A percentile compares a stretch with the other conserved stretches of the same genome.
These are phyloP conservation scores for Tricholoma sp. DNA, from an alignment of 768 basidiomycete species.

Conservation along the genomic window DNA sequence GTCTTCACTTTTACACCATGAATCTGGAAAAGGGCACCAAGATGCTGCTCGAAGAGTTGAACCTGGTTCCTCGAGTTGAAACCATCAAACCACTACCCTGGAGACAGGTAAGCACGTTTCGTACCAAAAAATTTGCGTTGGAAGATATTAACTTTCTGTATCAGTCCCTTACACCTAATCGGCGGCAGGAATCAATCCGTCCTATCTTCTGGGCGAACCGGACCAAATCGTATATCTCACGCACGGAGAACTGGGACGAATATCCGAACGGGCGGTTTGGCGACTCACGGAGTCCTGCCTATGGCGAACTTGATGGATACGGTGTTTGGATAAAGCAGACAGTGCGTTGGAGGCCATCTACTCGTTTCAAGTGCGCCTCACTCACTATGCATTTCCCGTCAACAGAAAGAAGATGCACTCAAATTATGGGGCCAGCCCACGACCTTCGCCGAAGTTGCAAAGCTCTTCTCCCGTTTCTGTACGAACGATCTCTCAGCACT, in stretches of 20 bases:
- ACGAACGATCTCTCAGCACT: slow-evolving; percentile 63
- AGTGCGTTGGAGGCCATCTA: slow-evolving; percentile 31
- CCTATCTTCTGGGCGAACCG: slow-evolving; percentile 99
- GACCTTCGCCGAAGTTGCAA: slow-evolving; percentile 55
- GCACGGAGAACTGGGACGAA: slow-evolving; percentile 99
- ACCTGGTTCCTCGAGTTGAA: slow-evolving; percentile 82
- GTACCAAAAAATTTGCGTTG: neutral
- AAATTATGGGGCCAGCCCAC: slow-evolving; percentile 86
- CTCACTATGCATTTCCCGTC: slow-evolving; percentile 4
- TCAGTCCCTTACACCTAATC: slow-evolving; percentile 86
- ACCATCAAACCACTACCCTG: slow-evolving; percentile 94
- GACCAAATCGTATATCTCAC: slow-evolving; percentile 88
- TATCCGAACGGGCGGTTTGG: slow-evolving; percentile 99
- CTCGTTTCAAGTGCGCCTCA: neutral
- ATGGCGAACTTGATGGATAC: slow-evolving; percentile 96
- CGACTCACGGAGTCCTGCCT: slow-evolving; percentile 95
- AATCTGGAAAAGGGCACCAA: slow-evolving; percentile 94
- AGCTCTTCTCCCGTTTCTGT: slow-evolving; percentile 85
- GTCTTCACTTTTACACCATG: slow-evolving; percentile 96
- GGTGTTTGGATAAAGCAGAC: slow-evolving; percentile 90
- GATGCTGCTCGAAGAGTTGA: slow-evolving; percentile 91
- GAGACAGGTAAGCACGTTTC: slow-evolving; percentile 65
- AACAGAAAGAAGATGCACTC: slow-evolving; percentile 79
- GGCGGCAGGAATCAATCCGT: slow-evolving; percentile 88
- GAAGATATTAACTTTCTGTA: slow-evolving; percentile 11